These are phyloP conservation scores for Fusarium bactridioides DNA, from an alignment of 2,329 filamentous ascomycete genomes.

Conservation along the genomic window DNA sequence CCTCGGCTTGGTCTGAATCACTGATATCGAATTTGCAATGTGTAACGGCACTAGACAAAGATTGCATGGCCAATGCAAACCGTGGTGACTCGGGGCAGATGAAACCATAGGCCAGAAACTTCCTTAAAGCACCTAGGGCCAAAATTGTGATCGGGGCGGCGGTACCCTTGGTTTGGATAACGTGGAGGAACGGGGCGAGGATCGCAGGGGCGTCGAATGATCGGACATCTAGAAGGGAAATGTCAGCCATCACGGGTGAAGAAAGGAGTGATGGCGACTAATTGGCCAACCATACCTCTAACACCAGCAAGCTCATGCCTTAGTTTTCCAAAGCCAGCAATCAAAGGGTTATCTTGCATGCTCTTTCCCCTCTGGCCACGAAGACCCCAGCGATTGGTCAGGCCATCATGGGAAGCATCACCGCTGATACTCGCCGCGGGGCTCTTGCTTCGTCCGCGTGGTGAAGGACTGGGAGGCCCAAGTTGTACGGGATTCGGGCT, in stretches of 20 bases:
- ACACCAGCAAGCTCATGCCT: conserved; percentile 87
- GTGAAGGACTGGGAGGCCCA: conserved; percentile 55
- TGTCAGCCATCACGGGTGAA: conserved; percentile 16
- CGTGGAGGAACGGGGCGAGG: conserved; percentile 92
- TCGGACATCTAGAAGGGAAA: conserved; percentile 72
- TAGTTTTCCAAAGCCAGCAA: conserved; percentile 91
- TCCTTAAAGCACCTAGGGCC: conserved; percentile 90
- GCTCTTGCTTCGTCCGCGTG: conserved; percentile 53
- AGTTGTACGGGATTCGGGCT: conserved; percentile 66
- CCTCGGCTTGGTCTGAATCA: conserved; percentile 92
- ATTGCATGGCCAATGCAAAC: conserved; percentile 91
- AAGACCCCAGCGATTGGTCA: conserved; percentile 89
- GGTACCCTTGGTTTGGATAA: conserved; percentile 95
- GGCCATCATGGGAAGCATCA: conserved; percentile 62
- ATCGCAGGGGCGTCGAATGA: conserved; percentile 89
- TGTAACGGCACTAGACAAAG: conserved; percentile 91
- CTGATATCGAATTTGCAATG: conserved; percentile 98
- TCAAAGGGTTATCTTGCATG: conserved; percentile 96
- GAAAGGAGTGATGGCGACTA: neutral
- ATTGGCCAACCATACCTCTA: conserved; percentile 64
- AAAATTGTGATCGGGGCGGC: conserved; percentile 96
- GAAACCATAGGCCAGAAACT: conserved; percentile 95
- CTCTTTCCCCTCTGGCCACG: conserved; percentile 95
- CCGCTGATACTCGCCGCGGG: conserved; percentile 45
- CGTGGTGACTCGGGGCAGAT: conserved; percentile 85